Evolutionary conservation across 2,329 filamentous ascomycete genomes (phyloP), one percentile per base, ranked within the genome.

Genomic region (Zarea fungicola): DNA sequence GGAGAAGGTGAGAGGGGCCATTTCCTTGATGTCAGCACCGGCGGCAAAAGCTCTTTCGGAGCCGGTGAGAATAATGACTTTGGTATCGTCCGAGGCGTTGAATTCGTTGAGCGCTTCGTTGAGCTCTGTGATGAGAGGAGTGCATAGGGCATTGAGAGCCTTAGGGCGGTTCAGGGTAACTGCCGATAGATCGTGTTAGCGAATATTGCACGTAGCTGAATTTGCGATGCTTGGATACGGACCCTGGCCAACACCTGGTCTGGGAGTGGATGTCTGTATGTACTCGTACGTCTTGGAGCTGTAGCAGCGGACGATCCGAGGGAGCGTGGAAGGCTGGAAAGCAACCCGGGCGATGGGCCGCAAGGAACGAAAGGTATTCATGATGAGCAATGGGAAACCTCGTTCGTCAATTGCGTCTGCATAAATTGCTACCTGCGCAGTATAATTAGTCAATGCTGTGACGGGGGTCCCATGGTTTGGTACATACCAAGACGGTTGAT

Each of bases 1-100:
- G 54, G 87, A 81, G 71, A 99, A 99, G 48, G 85, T 91, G 32
- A 96, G 81, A 52, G 89, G 84, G 25, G 89, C 87, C 93, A 99
- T 99, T 71, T 99, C 93, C 71, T 97, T 97, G 75, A 99, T 99
- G 69, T 99, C 93, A 53, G 93, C 93, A 44, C 93, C 93, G 37
- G 93, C 92, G 25, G 92, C 92, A 64, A 96, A 99, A 35, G 92
- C 91, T 68, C 85, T 89, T 56, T 89, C 77, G 39, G 86, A 95
- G 48, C 93, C 93, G 1, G 93, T 96, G 51, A 99, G 76, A 51
- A 99, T 70, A 59, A 95, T 89, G 58, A 85, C 85, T 9, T 81
- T 80, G 55, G 90, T 85, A 26, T 78, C 75, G 49, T 84, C 76
- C 54, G 87, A 82, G 41, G 76, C 67, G 62, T 92, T 86, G 70